A percentile compares a stretch with the other conserved stretches of the same genome.
phyloP scores from a whole-genome alignment of 345 rosid genomes.

The Citrus australasica region DNA sequence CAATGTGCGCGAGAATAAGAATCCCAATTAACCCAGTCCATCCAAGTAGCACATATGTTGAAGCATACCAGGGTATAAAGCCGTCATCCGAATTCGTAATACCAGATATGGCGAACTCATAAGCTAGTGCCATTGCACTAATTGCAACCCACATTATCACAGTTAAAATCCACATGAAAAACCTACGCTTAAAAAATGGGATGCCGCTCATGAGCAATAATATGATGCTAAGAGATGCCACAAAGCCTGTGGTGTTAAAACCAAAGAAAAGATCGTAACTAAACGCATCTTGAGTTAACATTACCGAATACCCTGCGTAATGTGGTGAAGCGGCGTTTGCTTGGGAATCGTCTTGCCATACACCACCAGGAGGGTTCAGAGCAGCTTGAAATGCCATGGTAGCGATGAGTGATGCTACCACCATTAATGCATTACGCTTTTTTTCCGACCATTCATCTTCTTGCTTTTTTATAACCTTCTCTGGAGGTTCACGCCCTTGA shows the following conservation, averaged over 20 bases:
- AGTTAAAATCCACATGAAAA: too few species aligned
- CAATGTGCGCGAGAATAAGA: too few species aligned
- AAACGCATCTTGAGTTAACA: neutral
- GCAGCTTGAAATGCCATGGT: slow-evolving; percentile 33
- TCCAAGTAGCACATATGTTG: too few species aligned
- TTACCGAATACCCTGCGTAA: neutral
- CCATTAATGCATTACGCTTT: slow-evolving; percentile 22
- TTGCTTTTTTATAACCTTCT: too few species aligned
- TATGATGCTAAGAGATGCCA: slow-evolving; percentile 24
- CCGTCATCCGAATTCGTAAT: fast-evolving
- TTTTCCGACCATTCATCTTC: neutral
- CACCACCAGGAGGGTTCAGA: slow-evolving; percentile 22
- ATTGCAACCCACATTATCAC: too few species aligned
- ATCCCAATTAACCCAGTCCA: too few species aligned
- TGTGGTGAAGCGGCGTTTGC: neutral
- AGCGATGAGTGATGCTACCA: slow-evolving; percentile 32
- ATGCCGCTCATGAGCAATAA: neutral
- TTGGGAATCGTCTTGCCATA: slow-evolving; percentile 7
- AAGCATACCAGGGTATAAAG: fast-evolving
- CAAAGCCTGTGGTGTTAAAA: slow-evolving; percentile 15
- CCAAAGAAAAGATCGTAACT: neutral
- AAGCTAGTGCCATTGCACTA: too few species aligned
- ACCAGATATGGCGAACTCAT: fast-evolving
- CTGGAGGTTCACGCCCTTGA: too few species aligned
- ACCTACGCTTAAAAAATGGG: too few species aligned